Evolutionary conservation across 768 basidiomycete species (phyloP).

Genomic region (Pholiota microspora): DNA sequence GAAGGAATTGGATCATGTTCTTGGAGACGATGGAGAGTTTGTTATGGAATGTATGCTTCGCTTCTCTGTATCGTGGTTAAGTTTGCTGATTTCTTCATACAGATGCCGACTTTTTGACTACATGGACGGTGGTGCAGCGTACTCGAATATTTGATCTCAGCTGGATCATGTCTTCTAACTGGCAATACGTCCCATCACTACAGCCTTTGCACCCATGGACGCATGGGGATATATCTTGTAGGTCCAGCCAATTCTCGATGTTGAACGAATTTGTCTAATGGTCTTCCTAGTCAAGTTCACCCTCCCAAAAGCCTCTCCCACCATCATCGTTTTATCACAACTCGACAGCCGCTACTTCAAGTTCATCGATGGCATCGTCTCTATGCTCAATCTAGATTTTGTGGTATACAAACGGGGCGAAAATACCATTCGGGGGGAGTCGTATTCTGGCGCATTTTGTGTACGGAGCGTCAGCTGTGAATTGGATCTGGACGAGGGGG

Average conservation of each 20-base stretch:
- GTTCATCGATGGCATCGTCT: constrained; percentile 32
- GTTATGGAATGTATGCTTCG: constrained; percentile 40
- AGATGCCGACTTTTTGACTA: constrained; percentile 36
- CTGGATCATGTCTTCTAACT: constrained; percentile 42
- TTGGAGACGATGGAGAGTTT: constrained; percentile 43
- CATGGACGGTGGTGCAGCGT: constrained; percentile 37
- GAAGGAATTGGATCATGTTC: constrained; percentile 31
- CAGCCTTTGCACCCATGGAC: constrained; percentile 38
- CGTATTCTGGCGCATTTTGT: constrained; percentile 23
- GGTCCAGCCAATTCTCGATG: constrained; percentile 15
- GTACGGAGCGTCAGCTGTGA: constrained; percentile 34
- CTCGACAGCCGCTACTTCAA: constrained; percentile 42
- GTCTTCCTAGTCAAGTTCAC: constrained; percentile 12
- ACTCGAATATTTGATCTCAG: constrained; percentile 38
- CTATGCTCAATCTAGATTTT: constrained; percentile 41
- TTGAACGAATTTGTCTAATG: background rate
- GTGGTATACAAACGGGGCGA: constrained; percentile 39
- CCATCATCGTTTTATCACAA: constrained; percentile 43
- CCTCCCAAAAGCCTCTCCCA: constrained; percentile 30
- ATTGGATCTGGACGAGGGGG: constrained; percentile 33
- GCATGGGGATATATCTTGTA: constrained; percentile 47
- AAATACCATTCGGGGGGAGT: constrained; percentile 25
- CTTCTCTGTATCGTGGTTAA: background rate
- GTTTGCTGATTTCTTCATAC: background rate
- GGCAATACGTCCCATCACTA: constrained; percentile 34